These are phyloP conservation scores for Pythium scleroteichum DNA, from an alignment of 352 stramenopile species.

Conservation along the genomic window DNA sequence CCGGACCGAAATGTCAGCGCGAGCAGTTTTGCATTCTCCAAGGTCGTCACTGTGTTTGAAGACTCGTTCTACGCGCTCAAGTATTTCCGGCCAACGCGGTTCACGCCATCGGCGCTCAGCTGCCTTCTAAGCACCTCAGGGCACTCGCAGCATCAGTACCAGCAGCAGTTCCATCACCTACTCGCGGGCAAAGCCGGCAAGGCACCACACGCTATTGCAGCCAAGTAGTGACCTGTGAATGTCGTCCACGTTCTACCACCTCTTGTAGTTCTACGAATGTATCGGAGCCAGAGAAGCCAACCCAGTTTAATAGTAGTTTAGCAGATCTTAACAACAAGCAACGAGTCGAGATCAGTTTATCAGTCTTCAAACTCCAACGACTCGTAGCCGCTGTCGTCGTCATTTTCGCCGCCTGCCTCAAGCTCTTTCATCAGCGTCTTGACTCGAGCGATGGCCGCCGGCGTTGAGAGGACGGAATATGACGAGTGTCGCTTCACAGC, in stretches of 20 bases:
- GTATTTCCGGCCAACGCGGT: constrained; percentile 79
- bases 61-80: constrained; percentile 85
- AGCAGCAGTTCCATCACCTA: constrained; percentile 22
- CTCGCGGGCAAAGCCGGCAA: constrained; percentile 16
- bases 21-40: constrained; percentile 85
- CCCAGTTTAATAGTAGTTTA: constrained; percentile 13
- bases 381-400: constrained; percentile 72
- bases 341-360: neutral
- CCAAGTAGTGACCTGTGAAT: constrained; percentile 16
- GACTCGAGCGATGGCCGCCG: constrained; percentile 59
- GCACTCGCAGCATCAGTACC: constrained; percentile 40
- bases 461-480: constrained; percentile 68
- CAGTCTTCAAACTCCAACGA: constrained; percentile 74
- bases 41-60: constrained; percentile 83
- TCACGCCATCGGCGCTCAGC: constrained; percentile 75
- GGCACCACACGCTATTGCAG: constrained; percentile 6
- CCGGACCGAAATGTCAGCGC: constrained; percentile 85
- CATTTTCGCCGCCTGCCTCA: constrained; percentile 49
- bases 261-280: constrained; percentile 28
- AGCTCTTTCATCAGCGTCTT: constrained; percentile 77
- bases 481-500: constrained; percentile 74
- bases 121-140: constrained; percentile 72
- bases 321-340: constrained; percentile 10
- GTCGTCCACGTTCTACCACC: constrained; percentile 5
- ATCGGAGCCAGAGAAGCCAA: neutral